Percentiles rank a stretch among this genome's conserved stretches.
Conservation (phyloP, 257 asterid genomes). For the Buddleja alternifolia region DNA sequence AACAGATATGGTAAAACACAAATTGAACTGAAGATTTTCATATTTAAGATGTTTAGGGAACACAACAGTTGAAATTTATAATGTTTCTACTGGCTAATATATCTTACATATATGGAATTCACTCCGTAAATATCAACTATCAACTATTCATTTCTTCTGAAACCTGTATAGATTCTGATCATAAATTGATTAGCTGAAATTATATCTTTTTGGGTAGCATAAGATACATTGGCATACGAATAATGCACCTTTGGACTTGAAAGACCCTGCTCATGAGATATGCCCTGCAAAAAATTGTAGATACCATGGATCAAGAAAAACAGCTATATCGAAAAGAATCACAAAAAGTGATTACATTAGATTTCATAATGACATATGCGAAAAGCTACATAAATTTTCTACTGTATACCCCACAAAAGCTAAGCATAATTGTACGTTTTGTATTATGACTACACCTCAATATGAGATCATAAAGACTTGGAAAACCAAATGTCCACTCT, state of each 20-base stretch:
- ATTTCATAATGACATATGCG: background rate
- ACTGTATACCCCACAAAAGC: conserved; percentile 15
- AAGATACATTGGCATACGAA: conserved; percentile 26
- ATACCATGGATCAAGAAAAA: conserved; percentile 26
- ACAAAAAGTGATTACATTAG: conserved; percentile 9
- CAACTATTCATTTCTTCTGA: background rate
- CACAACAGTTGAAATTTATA: background rate
- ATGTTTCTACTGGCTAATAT: conserved; percentile 4
- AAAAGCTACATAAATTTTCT: background rate
- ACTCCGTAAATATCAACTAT: conserved; percentile 7
- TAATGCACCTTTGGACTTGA: conserved; percentile 63
- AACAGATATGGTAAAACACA: background rate
- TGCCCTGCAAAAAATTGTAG: conserved; percentile 57
- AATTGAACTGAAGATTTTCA: background rate
- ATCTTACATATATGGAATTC: background rate
- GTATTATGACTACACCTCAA: conserved; percentile 15
- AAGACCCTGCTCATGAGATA: conserved; percentile 58
- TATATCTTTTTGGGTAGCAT: conserved; percentile 7
- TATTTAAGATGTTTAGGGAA: conserved; percentile 10
- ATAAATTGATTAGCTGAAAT: conserved; percentile 11
- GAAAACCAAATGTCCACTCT: background rate
- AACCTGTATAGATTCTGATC: background rate
- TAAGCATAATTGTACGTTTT: background rate
- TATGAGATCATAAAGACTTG: conserved; percentile 10
- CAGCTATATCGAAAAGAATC: conserved; percentile 5